phyloP scores from a whole-genome alignment of 495 filamentous ascomycete genomes.

The Podospora fimiseda region DNA sequence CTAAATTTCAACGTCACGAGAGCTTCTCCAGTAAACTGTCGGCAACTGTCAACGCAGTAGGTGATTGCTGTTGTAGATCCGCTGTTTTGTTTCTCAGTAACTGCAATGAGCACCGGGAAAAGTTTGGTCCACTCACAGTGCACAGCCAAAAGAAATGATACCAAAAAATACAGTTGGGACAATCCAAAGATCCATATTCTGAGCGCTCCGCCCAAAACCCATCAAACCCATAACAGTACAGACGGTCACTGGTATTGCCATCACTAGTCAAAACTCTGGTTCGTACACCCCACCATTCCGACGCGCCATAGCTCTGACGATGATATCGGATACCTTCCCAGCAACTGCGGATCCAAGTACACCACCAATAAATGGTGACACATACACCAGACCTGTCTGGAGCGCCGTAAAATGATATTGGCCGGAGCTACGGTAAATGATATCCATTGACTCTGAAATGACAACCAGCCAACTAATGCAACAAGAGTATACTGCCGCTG shows the following conservation, averaged over 20 bases:
- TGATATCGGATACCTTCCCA: slow-evolving; percentile 78
- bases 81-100: neutral
- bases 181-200: slow-evolving; percentile 71
- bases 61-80: slow-evolving; percentile 91
- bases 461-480: slow-evolving; percentile 94
- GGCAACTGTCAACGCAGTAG: slow-evolving; percentile 87
- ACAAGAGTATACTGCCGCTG: slow-evolving; percentile 74
- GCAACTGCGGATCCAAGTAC: slow-evolving; percentile 86
- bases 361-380: slow-evolving; percentile 84
- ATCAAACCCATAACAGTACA: slow-evolving; percentile 81
- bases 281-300: slow-evolving; percentile 90
- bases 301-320: slow-evolving; percentile 72
- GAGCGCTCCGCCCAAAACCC: slow-evolving; percentile 87
- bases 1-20: slow-evolving; percentile 91
- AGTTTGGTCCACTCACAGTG: slow-evolving; percentile 36
- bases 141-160: slow-evolving; percentile 86
- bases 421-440: slow-evolving; percentile 59
- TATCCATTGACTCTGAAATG: slow-evolving; percentile 77
- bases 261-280: slow-evolving; percentile 89
- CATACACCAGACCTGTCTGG: slow-evolving; percentile 78
- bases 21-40: slow-evolving; percentile 90
- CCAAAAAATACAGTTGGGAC: slow-evolving; percentile 93
- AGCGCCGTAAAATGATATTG: slow-evolving; percentile 75
- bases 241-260: slow-evolving; percentile 78
- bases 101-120: neutral